Percentiles rank a stretch among this genome's conserved stretches.
Conservation (phyloP, 768 basidiomycete genomes). For the Cyathus striatus region DNA sequence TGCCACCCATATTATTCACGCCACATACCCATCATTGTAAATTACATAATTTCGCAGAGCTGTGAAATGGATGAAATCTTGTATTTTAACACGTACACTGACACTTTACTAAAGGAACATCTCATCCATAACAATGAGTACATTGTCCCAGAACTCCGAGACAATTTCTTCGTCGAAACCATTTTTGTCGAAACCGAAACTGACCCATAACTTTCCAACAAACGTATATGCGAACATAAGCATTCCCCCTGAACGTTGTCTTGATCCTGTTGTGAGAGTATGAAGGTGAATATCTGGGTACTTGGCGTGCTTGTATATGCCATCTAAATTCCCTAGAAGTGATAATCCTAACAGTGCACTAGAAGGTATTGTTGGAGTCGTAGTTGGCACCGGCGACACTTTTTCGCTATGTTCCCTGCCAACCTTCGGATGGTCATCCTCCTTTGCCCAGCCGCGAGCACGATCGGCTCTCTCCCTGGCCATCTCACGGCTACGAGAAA, state of each 20-base stretch:
- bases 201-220: conserved; percentile 71
- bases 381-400: conserved; percentile 8
- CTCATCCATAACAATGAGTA: conserved; percentile 50
- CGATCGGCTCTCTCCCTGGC: conserved; percentile 55
- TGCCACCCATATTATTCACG: no score
- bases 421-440: conserved; percentile 64
- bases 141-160: conserved; percentile 61
- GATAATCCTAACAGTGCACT: conserved; percentile 72
- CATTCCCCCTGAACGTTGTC: conserved; percentile 76
- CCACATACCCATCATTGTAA: no score
- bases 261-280: conserved; percentile 76
- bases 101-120: no score
- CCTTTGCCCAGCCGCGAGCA: conserved; percentile 64
- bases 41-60: no score
- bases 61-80: no score
- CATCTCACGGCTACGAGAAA: conserved; percentile 61
- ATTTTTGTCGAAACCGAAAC: conserved; percentile 75
- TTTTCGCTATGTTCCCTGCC: conserved; percentile 33
- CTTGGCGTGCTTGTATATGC: conserved; percentile 64
- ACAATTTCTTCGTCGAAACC: conserved; percentile 63
- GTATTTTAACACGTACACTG: no score
- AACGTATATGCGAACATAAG: conserved; percentile 81
- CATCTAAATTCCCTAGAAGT: conserved; percentile 81
- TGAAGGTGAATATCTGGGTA: conserved; percentile 60
- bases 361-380: conserved; percentile 30